Evolutionary conservation across 495 filamentous ascomycete genomes (phyloP).

Genomic region (Penicillium manginii): DNA sequence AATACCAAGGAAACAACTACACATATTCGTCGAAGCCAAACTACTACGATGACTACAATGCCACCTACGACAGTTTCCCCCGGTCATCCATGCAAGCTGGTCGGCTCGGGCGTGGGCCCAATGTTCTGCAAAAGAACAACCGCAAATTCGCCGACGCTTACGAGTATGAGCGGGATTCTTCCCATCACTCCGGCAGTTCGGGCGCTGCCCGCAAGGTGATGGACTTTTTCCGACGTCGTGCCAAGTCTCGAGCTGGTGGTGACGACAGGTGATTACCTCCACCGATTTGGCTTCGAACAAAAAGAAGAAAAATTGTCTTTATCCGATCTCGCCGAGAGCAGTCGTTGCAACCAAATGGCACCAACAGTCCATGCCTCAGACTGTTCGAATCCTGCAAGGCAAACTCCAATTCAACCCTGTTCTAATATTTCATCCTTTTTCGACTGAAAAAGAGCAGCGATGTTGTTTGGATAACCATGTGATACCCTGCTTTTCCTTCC

Average conservation of each 20-base stretch:
- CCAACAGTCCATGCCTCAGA: conserved; percentile 17
- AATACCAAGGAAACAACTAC: conserved; percentile 42
- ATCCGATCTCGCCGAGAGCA: conserved; percentile 13
- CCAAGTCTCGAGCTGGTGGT: conserved; percentile 72
- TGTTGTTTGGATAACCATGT: conserved; percentile 49
- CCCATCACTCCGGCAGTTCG: conserved; percentile 77
- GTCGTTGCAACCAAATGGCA: conserved; percentile 19
- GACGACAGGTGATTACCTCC: conserved; percentile 44
- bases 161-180: conserved; percentile 68
- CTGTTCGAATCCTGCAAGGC: conserved; percentile 29
- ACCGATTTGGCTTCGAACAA: neutral
- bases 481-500: conserved; percentile 50
- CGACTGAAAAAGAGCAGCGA: conserved; percentile 37
- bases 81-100: conserved; percentile 47
- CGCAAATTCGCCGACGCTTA: conserved; percentile 90
- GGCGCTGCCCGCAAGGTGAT: conserved; percentile 90
- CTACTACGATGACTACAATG: conserved; percentile 50
- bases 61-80: conserved; percentile 41
- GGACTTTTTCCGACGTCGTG: conserved; percentile 93
- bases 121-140: conserved; percentile 78
- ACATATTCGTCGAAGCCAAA: conserved; percentile 48
- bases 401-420: conserved; percentile 22
- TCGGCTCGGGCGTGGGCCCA: conserved; percentile 51
- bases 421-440: conserved; percentile 27
- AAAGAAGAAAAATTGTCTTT: conserved; percentile 12